These are phyloP conservation scores for Lolium perenne DNA, from an alignment of 176 grass and related monocot species.

Conservation along the genomic window DNA sequence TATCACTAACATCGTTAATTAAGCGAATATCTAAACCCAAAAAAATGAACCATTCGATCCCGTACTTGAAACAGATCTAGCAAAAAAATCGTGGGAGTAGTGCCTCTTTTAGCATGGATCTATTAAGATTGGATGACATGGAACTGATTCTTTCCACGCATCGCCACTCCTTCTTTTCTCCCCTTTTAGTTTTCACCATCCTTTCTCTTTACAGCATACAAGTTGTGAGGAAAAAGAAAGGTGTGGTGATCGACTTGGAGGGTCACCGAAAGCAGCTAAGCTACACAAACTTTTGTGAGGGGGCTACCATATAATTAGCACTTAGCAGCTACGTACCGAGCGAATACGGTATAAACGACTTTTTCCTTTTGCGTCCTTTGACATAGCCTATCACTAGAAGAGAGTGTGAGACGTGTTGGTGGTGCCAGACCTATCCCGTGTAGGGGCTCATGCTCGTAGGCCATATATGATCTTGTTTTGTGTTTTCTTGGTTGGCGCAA, in stretches of 20 bases:
- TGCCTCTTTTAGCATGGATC: neutral
- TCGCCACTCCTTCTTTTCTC: slow-evolving; percentile 16
- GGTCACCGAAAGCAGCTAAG: slow-evolving; percentile 8
- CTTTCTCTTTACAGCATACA: slow-evolving; percentile 32
- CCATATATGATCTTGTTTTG: too few species aligned
- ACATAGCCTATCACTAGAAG: neutral
- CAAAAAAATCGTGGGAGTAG: neutral
- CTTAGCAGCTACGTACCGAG: neutral
- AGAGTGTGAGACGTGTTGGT: neutral
- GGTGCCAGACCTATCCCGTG: too few species aligned
- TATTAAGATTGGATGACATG: slow-evolving; percentile 23
- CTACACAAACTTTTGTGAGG: neutral
- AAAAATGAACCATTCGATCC: too few species aligned
- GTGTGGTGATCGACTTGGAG: neutral
- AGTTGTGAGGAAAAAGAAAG: neutral
- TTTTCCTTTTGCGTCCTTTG: neutral
- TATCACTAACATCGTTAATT: neutral
- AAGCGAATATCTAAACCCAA: too few species aligned
- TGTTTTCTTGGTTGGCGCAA: too few species aligned
- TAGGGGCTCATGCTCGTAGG: too few species aligned
- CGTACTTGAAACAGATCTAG: too few species aligned
- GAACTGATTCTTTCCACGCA: slow-evolving; percentile 50
- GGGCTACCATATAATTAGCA: neutral
- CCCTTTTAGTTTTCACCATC: slow-evolving; percentile 16
- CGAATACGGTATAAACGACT: neutral